Conservation (phyloP, 495 filamentous ascomycete species). For the Friedmanniomyces simplex region DNA sequence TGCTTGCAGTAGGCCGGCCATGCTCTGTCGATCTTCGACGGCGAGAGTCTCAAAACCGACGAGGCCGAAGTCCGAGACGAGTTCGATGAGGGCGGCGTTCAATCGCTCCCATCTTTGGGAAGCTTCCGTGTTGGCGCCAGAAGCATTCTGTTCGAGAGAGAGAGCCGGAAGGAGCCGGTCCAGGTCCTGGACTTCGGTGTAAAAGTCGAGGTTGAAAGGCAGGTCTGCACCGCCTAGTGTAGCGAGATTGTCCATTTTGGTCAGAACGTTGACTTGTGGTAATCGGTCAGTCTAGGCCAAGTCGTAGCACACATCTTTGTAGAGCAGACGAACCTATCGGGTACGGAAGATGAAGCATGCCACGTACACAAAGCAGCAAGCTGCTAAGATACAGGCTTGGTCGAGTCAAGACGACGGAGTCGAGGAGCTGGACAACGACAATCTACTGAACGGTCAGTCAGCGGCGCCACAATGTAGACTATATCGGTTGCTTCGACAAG, state of each 20-base stretch:
- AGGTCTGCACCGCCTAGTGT: constrained; percentile 57
- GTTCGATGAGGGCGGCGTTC: constrained; percentile 73
- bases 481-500: not conserved
- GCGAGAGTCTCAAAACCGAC: constrained; percentile 88
- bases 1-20: constrained; percentile 78
- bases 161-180: constrained; percentile 71
- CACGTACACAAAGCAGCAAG: constrained; percentile 79
- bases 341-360: constrained; percentile 95
- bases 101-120: constrained; percentile 60
- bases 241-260: constrained; percentile 87
- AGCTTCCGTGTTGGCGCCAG: constrained; percentile 7
- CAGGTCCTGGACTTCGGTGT: constrained; percentile 93
- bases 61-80: constrained; percentile 80
- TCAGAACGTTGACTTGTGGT: constrained; percentile 68
- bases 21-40: constrained; percentile 89
- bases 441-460: constrained; percentile 45
- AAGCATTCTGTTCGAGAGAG: constrained; percentile 35
- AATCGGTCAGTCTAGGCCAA: too few relatives aligned
- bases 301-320: too few relatives aligned
- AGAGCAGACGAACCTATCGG: constrained; percentile 45
- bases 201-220: constrained; percentile 89
- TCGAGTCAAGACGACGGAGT: constrained; percentile 81
- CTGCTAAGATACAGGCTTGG: constrained; percentile 93
- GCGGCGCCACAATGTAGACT: constrained; percentile 4
- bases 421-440: constrained; percentile 79